Evolutionary conservation across 2,329 filamentous ascomycete genomes (phyloP), one percentile per base, ranked within the genome.

Genomic region (Penicillium sp.): DNA sequence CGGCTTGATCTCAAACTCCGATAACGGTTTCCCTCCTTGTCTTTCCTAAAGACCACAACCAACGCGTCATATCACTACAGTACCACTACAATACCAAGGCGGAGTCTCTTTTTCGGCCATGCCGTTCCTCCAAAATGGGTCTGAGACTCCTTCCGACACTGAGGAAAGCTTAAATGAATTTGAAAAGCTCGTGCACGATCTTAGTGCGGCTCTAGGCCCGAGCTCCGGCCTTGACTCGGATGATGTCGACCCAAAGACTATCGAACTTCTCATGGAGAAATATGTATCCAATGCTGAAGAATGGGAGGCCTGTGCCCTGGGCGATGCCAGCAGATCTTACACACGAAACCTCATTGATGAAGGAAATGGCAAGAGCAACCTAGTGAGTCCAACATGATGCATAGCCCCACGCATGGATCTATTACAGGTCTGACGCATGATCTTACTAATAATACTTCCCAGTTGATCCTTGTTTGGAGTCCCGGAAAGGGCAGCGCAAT

Each of bases 301-400:
- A 54, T 97, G 93, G 93, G 71, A 78, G 52, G 81, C 80, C 60
- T 96, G 90, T 75, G 90, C 90, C 27, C 83, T 93, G 65, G 83
- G 82, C n/a, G 89, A 96, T 68, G 65, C 77, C 19, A 86, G 81
- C 61, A 82, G 87, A 66, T 83, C 84, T 1, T 97, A 96, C 74
- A 96, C 93, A 13, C 81, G 93, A 54, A 96, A 96, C 71, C 83
- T 96, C 4, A 91, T 97, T 45, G 91, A 96, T 68, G 89, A 92
- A 71, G 91, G 92, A 3, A 96, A 96, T 66, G 91, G 87, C 57
- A 90, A 90, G 74, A 87, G 86, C 68, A 91, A 91, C 67, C 73
- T 91, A 72, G 87, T 90, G 76, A 70, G 84, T 75, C 4, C 21
- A 9, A 42, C 22, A 42, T 42, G 19, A 42, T 22, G 19, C 19